Base-by-base conservation (phyloP, 2,329 filamentous ascomycete species). In the Trichoderma semiorbis region DNA sequence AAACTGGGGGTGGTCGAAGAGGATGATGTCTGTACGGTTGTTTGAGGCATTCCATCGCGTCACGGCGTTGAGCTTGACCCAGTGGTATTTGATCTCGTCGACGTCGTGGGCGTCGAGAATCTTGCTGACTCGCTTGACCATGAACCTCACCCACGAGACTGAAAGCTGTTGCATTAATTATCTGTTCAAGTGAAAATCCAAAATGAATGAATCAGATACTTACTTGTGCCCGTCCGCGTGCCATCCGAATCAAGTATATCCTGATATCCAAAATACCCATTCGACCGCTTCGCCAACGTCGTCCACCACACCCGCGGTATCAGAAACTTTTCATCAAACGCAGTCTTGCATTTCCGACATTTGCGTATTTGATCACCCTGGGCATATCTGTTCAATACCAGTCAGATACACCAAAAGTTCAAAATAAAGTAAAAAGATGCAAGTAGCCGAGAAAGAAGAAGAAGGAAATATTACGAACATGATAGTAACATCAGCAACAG, bases 231-330 rank as follows among this genome's bases (percentile, higher is more conserved):
- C 18, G 47, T 62, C 21, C 70, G 57, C 16, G 3, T 32, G 5
- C 70, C 65, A 34, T 34, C 21, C 1, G 75, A 62, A 30, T 74
- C 69, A 7, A 73, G 55, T 11, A 73, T 16, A 34, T 73, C 69
- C 21, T 79, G 77, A 61, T 77, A 78, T 0, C 82, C 82, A 72
- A 84, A 82, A 36, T 82, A 81, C 0, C 81, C 82, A n/a, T 83
- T 84, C 2, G 81, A 78, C 43, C 78, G 78, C 16, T 74, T 74
- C 55, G 75, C 78, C 43, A 79, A 77, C 6, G 76, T 73, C 1
- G 79, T 77, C 82, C 82, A 84, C 80, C 80, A 84, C 0, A 77
- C 43, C 14, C 78, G 71, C 1, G 80, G 80, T 14, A 83, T 79
- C 2, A 28, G 30, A 55, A 80, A 79, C 0, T 28, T 68, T 1